These are phyloP conservation scores for Psilocybe azurescens DNA, from an alignment of 768 basidiomycete genomes.

Conservation along the genomic window DNA sequence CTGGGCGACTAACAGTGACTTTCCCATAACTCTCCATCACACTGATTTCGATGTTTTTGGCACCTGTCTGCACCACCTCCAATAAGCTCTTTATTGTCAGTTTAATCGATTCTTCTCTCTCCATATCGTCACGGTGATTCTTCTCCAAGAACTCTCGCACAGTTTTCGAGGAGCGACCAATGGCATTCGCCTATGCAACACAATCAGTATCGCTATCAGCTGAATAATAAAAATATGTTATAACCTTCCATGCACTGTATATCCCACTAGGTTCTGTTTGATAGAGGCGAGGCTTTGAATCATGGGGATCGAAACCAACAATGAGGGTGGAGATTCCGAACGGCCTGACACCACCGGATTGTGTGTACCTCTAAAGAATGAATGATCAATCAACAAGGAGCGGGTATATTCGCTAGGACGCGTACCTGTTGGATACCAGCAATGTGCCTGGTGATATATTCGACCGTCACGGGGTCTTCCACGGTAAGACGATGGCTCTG, in stretches of 20 bases:
- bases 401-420: neutral
- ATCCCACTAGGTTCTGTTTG: conserved; percentile 98
- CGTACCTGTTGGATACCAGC: conserved; percentile 98
- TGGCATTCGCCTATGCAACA: conserved; percentile 85
- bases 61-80: conserved; percentile 99
- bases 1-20: conserved; percentile 67
- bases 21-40: conserved; percentile 97
- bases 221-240: neutral
- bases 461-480: conserved; percentile 97
- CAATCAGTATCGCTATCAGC: neutral
- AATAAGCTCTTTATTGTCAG: conserved; percentile 93
- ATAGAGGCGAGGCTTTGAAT: conserved; percentile 86
- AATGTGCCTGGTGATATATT: conserved; percentile 97
- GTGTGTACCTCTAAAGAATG: conserved; percentile 82
- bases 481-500: conserved; percentile 97
- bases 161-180: conserved; percentile 97
- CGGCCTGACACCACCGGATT: conserved; percentile 97
- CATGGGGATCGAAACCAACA: conserved; percentile 96
- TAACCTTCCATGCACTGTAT: conserved; percentile 97
- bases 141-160: conserved; percentile 99
- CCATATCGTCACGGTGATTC: conserved; percentile 92
- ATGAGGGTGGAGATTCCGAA: conserved; percentile 98
- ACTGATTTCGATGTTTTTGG: conserved; percentile 99
- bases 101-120: conserved; percentile 90
- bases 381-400: neutral